Conservation (phyloP, 2,329 filamentous ascomycete genomes). For the Fusarium longipes region DNA sequence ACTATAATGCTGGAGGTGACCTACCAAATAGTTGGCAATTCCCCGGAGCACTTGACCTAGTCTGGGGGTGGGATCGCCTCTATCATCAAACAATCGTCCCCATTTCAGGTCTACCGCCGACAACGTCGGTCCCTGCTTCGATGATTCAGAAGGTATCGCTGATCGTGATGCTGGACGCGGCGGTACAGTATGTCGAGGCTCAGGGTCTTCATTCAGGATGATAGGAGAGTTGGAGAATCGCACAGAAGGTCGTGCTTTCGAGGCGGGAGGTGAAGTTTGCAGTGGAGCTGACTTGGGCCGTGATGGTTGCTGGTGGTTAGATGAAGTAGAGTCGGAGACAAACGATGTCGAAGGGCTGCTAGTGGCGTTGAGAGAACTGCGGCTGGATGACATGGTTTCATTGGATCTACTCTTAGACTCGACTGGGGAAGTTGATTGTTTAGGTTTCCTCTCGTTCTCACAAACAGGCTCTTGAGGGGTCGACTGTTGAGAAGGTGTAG, state of each 20-base stretch:
- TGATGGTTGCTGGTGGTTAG: constrained; percentile 18
- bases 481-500: neutral
- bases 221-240: constrained; percentile 49
- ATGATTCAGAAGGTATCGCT: constrained; percentile 12
- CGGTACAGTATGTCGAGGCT: constrained; percentile 9
- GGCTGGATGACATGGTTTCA: constrained; percentile 5
- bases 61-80: constrained; percentile 74
- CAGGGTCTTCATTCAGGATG: constrained; percentile 39
- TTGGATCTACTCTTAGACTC: constrained; percentile 1
- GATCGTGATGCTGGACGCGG: constrained; percentile 7
- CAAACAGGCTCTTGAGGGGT: constrained; percentile 37
- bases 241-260: constrained; percentile 45
- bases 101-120: constrained; percentile 76
- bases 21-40: constrained; percentile 78
- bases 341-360: constrained; percentile 35
- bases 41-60: constrained; percentile 78
- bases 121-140: constrained; percentile 5
- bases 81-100: constrained; percentile 77
- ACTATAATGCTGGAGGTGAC: constrained; percentile 40
- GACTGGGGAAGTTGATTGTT: neutral
- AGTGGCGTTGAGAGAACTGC: constrained; percentile 6
- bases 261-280: constrained; percentile 12
- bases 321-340: constrained; percentile 38
- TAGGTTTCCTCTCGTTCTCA: constrained; percentile 30
- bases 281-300: constrained; percentile 13